Evolutionary conservation across 1,284 basidiomycete species (phyloP).

Genomic region (Fomitopsis schrenkii): DNA sequence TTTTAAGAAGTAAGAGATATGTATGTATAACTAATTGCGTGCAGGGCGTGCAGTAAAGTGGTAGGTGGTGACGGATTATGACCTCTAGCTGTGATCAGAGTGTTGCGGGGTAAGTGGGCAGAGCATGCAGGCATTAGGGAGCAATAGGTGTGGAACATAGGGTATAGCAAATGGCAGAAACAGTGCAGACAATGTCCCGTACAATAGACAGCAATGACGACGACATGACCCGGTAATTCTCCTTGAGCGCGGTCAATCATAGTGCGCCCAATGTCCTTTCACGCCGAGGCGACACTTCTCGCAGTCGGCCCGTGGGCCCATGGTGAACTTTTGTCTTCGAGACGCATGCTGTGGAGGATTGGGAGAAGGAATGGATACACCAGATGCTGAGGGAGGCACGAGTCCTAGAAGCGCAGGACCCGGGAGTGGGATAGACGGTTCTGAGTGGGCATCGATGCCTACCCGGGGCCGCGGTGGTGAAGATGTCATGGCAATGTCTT

Average conservation of each 20-base stretch:
- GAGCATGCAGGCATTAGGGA: not conserved
- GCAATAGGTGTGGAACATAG: not conserved
- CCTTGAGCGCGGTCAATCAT: slow-evolving; percentile 35
- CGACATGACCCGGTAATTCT: not conserved
- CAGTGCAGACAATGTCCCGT: not conserved
- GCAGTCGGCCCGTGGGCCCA: slow-evolving; percentile 72
- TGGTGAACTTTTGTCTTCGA: slow-evolving; percentile 45
- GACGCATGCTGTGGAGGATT: not conserved
- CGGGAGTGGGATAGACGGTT: not conserved
- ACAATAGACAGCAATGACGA: not conserved
- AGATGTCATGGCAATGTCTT: slow-evolving; percentile 7
- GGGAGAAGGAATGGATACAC: slow-evolving; percentile 2
- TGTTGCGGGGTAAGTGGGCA: not conserved
- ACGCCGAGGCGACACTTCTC: slow-evolving; percentile 64
- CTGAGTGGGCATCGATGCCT: slow-evolving; percentile 6
- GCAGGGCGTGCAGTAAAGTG: not conserved
- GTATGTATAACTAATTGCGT: not conserved
- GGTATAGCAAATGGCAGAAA: not conserved
- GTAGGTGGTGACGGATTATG: not conserved
- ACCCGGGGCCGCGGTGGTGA: slow-evolving; percentile 3
- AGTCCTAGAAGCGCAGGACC: not conserved
- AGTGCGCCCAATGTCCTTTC: slow-evolving; percentile 70
- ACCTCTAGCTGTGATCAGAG: not conserved
- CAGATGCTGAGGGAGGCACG: not conserved
- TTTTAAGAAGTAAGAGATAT: not conserved